phyloP scores from a whole-genome alignment of 1,139 yeast genomes.

The Sugiyamaella novakii region DNA sequence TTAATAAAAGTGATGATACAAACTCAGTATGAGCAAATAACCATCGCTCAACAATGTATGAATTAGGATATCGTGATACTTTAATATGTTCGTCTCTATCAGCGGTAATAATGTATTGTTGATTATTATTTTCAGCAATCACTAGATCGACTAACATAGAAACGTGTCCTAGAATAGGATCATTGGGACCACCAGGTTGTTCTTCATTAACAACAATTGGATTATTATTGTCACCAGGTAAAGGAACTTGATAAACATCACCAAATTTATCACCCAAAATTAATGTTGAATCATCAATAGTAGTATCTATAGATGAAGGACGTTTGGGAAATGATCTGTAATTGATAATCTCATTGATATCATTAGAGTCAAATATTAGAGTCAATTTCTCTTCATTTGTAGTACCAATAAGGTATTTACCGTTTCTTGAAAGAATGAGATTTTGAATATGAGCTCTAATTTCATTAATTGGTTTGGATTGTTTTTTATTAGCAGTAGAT shows the following conservation, averaged over 20 bases:
- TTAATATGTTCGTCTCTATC: conserved; percentile 97
- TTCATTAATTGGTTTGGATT: conserved; percentile 24
- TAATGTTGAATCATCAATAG: conserved; percentile 52
- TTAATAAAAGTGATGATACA: conserved; percentile 62
- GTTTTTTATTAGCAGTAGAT: conserved; percentile 13
- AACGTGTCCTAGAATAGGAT: conserved; percentile 89
- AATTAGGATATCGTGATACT: conserved; percentile 77
- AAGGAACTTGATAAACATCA: conserved; percentile 71
- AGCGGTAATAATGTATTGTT: conserved; percentile 68
- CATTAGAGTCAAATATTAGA: conserved; percentile 49
- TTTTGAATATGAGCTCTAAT: conserved; percentile 52
- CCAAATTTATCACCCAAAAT: conserved; percentile 96
- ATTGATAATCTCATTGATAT: conserved; percentile 52
- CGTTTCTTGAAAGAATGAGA: conserved; percentile 56
- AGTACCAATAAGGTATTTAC: conserved; percentile 60
- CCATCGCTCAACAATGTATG: conserved; percentile 77
- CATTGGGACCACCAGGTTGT: conserved; percentile 45
- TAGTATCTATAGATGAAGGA: conserved; percentile 74
- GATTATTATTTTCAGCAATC: conserved; percentile 47
- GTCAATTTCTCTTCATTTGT: conserved; percentile 86
- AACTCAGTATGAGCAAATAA: conserved; percentile 87
- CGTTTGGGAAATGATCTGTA: conserved; percentile 85
- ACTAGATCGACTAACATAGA: conserved; percentile 86
- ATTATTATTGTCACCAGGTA: conserved; percentile 26
- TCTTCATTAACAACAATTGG: conserved; percentile 31